Evolutionary conservation across 805 yeast genomes (phyloP).

Genomic region (Metschnikowia anglica): DNA sequence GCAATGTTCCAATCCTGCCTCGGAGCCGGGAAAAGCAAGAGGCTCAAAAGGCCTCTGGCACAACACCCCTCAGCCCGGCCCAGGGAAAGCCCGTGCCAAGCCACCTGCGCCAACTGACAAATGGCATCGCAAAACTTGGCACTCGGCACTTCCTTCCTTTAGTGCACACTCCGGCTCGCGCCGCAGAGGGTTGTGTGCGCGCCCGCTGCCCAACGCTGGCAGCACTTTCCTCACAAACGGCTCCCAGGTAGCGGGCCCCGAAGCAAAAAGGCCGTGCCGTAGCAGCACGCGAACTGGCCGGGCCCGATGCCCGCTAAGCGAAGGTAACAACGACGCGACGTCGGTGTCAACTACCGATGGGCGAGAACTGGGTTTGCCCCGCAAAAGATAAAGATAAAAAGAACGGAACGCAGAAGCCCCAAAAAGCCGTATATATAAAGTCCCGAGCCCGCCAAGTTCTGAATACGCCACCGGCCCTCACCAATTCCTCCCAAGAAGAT

Average conservation of each 20-base stretch:
- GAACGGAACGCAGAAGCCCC: not conserved
- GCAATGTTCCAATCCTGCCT: no score
- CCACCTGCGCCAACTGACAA: not conserved
- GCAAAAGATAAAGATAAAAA: not conserved
- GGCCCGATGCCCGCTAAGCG: conserved; percentile 7
- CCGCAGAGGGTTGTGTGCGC: not conserved
- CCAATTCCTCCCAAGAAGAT: no score
- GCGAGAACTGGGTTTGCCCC: conserved; percentile 5
- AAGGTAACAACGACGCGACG: conserved; percentile 13
- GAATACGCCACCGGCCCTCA: no score
- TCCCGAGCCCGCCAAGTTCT: not conserved
- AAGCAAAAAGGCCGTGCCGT: not conserved
- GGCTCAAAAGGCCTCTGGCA: no score
- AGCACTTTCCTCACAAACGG: not conserved
- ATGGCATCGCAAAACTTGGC: conserved; percentile 1
- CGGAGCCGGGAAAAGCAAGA: no score
- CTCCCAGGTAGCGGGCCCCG: not conserved
- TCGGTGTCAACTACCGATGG: conserved; percentile 4
- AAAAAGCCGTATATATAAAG: conserved; percentile 4
- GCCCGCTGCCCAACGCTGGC: not conserved
- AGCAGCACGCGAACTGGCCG: not conserved
- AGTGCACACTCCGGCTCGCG: conserved; percentile 1
- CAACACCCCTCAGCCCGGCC: no score
- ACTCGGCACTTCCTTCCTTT: conserved; percentile 10
- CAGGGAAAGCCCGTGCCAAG: not conserved